phyloP scores from a whole-genome alignment of 345 rosid genomes.

The Eutrema yunnanense region DNA sequence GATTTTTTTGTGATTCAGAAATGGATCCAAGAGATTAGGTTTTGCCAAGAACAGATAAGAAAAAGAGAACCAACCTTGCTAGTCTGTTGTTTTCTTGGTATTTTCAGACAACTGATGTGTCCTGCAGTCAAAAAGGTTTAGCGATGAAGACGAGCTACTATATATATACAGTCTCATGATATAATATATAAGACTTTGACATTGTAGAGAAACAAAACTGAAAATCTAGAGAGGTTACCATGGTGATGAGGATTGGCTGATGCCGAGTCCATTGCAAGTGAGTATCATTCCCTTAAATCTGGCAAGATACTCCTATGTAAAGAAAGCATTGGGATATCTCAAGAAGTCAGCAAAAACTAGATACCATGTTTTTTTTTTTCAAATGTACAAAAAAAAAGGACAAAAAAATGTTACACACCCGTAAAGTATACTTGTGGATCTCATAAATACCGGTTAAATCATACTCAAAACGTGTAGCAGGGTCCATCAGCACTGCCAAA shows the following conservation, averaged over 20 bases:
- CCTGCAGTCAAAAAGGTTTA: constrained; percentile 32
- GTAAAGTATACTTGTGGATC: constrained; percentile 66
- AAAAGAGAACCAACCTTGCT: constrained; percentile 28
- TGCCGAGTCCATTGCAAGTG: constrained; percentile 90
- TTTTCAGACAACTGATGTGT: constrained; percentile 43
- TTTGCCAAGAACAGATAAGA: neutral
- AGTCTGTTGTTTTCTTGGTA: constrained; percentile 33
- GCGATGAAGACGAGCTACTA: constrained; percentile 3
- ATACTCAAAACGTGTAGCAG: constrained; percentile 66
- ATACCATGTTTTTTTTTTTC: neutral
- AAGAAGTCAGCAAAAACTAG: neutral
- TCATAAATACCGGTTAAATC: constrained; percentile 73
- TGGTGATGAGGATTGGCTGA: constrained; percentile 45
- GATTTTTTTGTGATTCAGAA: neutral
- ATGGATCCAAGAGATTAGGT: neutral
- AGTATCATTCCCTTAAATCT: constrained; percentile 91
- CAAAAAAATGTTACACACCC: constrained; percentile 40
- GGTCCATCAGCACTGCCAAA: constrained; percentile 68
- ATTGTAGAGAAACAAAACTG: neutral
- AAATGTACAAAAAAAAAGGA: neutral
- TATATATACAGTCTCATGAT: neutral
- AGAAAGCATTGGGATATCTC: neutral
- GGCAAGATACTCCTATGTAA: constrained; percentile 68
- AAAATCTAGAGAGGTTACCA: constrained; percentile 29
- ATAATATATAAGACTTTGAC: neutral